phyloP scores from a whole-genome alignment of 208 protist genomes.

The Trypanosoma avium region DNA sequence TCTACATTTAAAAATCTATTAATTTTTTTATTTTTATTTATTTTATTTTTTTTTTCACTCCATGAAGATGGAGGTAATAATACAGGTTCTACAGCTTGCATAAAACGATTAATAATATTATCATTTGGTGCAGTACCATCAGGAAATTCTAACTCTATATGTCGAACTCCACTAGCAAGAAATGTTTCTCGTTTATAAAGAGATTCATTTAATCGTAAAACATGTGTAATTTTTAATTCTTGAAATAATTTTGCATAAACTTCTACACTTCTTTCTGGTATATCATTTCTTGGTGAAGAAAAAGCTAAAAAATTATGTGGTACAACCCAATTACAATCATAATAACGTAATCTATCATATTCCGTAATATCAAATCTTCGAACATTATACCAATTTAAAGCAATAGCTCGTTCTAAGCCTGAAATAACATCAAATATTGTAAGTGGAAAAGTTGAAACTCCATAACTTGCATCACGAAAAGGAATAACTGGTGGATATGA shows the following conservation, averaged over 20 bases:
- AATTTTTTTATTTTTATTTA: neutral
- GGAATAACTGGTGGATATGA: constrained; percentile 84
- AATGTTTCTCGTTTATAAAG: constrained; percentile 90
- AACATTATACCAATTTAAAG: constrained; percentile 77
- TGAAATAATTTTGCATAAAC: constrained; percentile 66
- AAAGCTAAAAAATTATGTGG: constrained; percentile 94
- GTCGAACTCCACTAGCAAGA: constrained; percentile 83
- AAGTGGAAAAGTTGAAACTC: constrained; percentile 79
- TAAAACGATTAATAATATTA: constrained; percentile 84
- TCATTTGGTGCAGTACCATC: constrained; percentile 92
- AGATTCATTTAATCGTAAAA: constrained; percentile 94
- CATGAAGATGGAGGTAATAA: neutral
- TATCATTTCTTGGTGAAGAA: constrained; percentile 58
- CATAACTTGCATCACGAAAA: constrained; percentile 94
- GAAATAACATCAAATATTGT: constrained; percentile 75
- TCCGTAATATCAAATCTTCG: constrained; percentile 85
- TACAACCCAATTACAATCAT: constrained; percentile 96
- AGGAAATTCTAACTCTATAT: constrained; percentile 93
- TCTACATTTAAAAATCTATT: neutral
- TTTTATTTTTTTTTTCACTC: neutral
- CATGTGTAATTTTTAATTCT: constrained; percentile 75
- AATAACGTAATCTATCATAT: constrained; percentile 84
- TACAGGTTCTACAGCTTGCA: constrained; percentile 79
- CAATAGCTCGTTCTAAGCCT: constrained; percentile 70
- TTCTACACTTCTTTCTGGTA: constrained; percentile 26